Conservation (phyloP, 148 eudicot species). For the Drosera capensis region DNA sequence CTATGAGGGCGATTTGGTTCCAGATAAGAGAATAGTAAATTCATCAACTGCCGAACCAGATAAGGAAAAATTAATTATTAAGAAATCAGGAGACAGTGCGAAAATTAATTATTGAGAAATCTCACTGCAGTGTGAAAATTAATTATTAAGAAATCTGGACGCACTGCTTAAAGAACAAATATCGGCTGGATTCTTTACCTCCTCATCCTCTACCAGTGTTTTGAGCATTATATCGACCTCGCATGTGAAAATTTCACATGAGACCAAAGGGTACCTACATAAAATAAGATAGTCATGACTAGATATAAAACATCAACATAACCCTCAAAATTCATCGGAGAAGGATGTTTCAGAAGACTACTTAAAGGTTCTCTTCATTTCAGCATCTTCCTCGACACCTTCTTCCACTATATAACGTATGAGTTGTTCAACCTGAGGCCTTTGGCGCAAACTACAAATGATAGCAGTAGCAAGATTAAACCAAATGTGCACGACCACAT, state of each 20-base stretch:
- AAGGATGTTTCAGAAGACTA: too few species aligned
- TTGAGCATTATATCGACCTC: conserved; percentile 93
- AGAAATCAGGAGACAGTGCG: conserved; percentile 1
- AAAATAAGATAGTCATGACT: too few species aligned
- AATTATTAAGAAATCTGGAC: too few species aligned
- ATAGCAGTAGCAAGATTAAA: neutral
- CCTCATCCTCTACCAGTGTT: conserved; percentile 92
- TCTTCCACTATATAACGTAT: conserved; percentile 72
- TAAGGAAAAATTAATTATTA: too few species aligned
- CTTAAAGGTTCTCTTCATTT: conserved; percentile 63
- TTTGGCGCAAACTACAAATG: conserved; percentile 64
- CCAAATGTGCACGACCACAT: neutral
- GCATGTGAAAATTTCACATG: conserved; percentile 93
- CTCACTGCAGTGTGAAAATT: too few species aligned
- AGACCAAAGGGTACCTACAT: conserved; percentile 76
- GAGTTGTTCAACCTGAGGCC: conserved; percentile 64
- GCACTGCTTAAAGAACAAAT: conserved; percentile 1
- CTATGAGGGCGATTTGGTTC: conserved; percentile 67
- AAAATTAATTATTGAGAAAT: too few species aligned
- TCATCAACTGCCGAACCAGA: conserved; percentile 50
- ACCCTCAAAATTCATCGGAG: too few species aligned
- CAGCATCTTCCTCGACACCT: conserved; percentile 82
- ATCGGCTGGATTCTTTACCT: conserved; percentile 30
- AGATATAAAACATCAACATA: too few species aligned
- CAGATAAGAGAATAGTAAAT: conserved; percentile 69